Base-by-base conservation (phyloP, 768 basidiomycete species). In the Tulasnella sp. region DNA sequence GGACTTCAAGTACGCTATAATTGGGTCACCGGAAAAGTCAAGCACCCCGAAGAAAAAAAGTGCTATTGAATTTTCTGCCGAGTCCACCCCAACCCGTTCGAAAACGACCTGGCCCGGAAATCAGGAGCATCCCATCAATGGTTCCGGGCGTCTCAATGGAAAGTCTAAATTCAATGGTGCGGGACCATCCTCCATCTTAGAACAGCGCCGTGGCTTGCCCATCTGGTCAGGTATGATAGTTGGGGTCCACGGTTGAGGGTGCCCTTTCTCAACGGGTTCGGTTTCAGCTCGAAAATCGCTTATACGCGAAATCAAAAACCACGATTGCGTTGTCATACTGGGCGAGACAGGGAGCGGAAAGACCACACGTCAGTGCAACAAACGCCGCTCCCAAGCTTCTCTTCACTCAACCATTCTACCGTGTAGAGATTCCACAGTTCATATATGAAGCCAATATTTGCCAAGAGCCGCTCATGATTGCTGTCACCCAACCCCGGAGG, bases 331-430 rank as follows among this genome's bases (percentile, higher is more conserved):
- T 0, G 90, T 99, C 67, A 88, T 99, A 11, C 88, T 99, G 2
- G 98, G 96, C 51, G 98, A 99, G 85, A 99, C 98, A 0, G 98
- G 98, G 16, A 98, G 96, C 26, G 98, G 98, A 80, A 99, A 99
- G 86, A 97, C 97, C 0, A 99, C 98, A 72, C 97, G 97, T 97
- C 84, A 82, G 95, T 91, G 57, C 75, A 73, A 70, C 61, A 18
- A 20, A 15, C 13, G 39, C 26, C 1, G 72, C 16, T 26, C 4
- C 2, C 73, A 35, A 44, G 75, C 71, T 72, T 35, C 61, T 32
- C 29, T 39, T 71, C 42, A 51, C 57, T 35, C 44, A 61, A 51
- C 37, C 18, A 37, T 55, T 42, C 51, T 79, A 44, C 32, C 78
- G 61, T 71, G 42, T 71, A 99, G 97, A 99, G 87, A 90, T 99